Evolutionary conservation across 176 grass and related monocot species (phyloP), one percentile per base, ranked within the genome.

Genomic region (Rhynchospora pubera): DNA sequence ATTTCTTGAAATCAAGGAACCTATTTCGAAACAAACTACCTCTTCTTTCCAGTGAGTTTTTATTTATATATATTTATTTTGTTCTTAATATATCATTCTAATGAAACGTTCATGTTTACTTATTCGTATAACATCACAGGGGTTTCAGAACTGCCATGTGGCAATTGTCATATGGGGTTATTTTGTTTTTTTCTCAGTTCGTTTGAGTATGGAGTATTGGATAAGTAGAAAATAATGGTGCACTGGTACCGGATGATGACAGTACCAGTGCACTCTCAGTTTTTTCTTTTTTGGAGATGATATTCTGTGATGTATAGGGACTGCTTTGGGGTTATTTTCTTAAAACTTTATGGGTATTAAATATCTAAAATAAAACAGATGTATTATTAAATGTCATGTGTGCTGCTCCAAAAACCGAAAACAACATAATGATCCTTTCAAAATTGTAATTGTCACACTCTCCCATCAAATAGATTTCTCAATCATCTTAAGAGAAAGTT

Each of bases 1-100:
- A 26, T 82, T 66, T 82, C 61, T 82, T 50, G 11, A 64, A 50
- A 47, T 82, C n/a, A 82, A 82, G 12, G 13, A 46, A 22, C 61
- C 13, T 15, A 6, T 50, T 13, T 16, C n/a, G 28, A 82, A 65
- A 52, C 79, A 65, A 32, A 64, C 16, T 28, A 14, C 9, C 60
- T 82, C 61, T 45, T 39, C 79, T 51, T 66, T 52, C 0, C 12
- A 1, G 79, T 82, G 22, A 65, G 60, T 66, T 11, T 24, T 14
- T 5, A 46, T 12, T 63, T 39, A 7, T 11, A n/a, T n/a, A n/a
- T n/a, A n/a, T n/a, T n/a, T n/a, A n/a, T 23, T 9, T 7, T 22
- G 10, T 6, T 45, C 26, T 80, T 47, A 23, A 43, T 22, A 22
- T 23, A 48, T 65, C 8, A 63, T 62, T 65, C 2, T 18, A 9